Evolutionary conservation across 1,284 basidiomycete species (phyloP).

Genomic region (Moesziomyces globuligerus): DNA sequence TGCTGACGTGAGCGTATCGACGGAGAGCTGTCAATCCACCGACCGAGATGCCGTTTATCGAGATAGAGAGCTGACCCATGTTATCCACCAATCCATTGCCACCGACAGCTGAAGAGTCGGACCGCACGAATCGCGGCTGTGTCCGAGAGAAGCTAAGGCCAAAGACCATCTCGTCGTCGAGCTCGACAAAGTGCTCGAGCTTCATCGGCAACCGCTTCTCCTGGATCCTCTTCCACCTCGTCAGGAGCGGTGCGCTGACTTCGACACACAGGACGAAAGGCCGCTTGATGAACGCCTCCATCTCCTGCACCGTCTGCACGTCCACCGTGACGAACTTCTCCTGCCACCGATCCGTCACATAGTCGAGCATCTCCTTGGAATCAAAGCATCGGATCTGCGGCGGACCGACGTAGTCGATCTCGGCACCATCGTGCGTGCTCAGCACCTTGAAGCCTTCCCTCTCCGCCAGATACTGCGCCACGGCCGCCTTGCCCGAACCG

Average conservation of each 20-base stretch:
- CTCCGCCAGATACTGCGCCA: slow-evolving; percentile 78
- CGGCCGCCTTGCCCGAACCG: slow-evolving; percentile 80
- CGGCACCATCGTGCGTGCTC: not conserved
- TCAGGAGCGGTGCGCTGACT: slow-evolving; percentile 83
- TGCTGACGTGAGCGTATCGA: slow-evolving; percentile 72
- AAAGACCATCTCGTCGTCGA: slow-evolving; percentile 50
- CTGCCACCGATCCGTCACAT: slow-evolving; percentile 85
- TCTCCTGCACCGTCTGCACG: slow-evolving; percentile 72
- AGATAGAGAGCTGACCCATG: slow-evolving; percentile 6
- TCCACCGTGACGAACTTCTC: slow-evolving; percentile 83
- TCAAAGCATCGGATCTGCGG: too few relatives aligned
- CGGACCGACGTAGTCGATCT: too few relatives aligned
- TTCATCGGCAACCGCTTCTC: slow-evolving; percentile 6
- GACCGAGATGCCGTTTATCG: not conserved
- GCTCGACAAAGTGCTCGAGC: slow-evolving; percentile 59
- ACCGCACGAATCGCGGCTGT: slow-evolving; percentile 2
- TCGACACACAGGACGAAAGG: slow-evolving; percentile 89
- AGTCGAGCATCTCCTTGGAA: slow-evolving; percentile 75
- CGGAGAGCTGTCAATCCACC: slow-evolving; percentile 18
- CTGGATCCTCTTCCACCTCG: slow-evolving; percentile 51
- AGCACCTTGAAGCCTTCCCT: slow-evolving; percentile 68
- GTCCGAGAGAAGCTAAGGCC: too few relatives aligned
- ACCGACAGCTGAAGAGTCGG: slow-evolving; percentile 15
- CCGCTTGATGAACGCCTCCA: slow-evolving; percentile 81
- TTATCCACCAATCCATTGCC: slow-evolving; percentile 29